Evolutionary conservation across 306 rosid genomes (phyloP), one percentile per base, ranked within the genome.

Genomic region (Abrus pulchellus): DNA sequence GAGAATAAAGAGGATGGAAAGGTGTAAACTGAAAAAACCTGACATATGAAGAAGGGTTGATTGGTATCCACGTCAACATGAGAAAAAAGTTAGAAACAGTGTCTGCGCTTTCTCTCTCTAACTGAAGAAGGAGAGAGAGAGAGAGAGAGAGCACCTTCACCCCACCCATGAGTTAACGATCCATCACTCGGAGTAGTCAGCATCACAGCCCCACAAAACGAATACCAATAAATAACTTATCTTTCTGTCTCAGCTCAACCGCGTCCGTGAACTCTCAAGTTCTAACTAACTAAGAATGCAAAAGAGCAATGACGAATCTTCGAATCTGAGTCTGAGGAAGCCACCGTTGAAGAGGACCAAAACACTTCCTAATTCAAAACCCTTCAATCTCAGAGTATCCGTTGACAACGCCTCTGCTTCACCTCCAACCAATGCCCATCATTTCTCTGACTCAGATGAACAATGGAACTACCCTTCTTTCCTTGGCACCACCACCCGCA

Each of bases 381-480:
- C 54, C 54, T 80, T 20, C 20, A 14, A 86, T 73, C 94, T 88
- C 45, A 88, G 83, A 33, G 86, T 83, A 27, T 84, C 90, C 28
- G 12, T 83, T 33, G 70, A 75, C 6, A 87, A 61, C 59, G 83
- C 50, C 9, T 13, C 65, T 2, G 1, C 82, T 30, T 0, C 76
- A 1, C 2, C 83, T 43, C 53, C 72, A 41, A 6, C 29, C 53
- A 66, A 65, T 20, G 85, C 82, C 1, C 85, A 83, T 3, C 87
- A 85, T 30, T 79, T 87, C 72, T 68, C 89, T n/a, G 83, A 90
- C 70, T 69, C 89, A 3, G 77, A 94, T 3, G 85, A 88, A 6
- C 94, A 92, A 48, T 92, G 90, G 90, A 85, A 90, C 70, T 91
- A 83, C 80, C 98, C 97, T 53, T 90, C 98, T 7, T 85, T 89